Conservation (phyloP, 225 moss, liverwort and hornwort genomes). For the Ulota crispa region DNA sequence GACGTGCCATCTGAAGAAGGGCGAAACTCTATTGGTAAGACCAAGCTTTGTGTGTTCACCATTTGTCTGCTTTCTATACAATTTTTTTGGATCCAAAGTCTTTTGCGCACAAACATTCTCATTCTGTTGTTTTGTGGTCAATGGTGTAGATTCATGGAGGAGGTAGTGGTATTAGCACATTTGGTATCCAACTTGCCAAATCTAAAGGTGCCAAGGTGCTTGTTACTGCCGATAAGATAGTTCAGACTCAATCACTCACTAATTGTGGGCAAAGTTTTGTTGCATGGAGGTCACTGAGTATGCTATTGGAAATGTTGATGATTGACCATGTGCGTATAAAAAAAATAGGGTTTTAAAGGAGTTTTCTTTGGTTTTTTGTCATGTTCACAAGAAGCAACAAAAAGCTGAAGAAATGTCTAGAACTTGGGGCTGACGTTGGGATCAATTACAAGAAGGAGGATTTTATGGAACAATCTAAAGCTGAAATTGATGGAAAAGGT, state of each 20-base stretch:
- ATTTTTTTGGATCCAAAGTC: background rate
- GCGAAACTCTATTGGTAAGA: constrained; percentile 65
- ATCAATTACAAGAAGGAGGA: constrained; percentile 77
- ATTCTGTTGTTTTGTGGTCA: background rate
- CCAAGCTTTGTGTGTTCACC: background rate
- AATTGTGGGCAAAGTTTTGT: background rate
- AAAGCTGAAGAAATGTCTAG: constrained; percentile 61
- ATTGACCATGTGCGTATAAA: background rate
- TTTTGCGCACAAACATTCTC: background rate
- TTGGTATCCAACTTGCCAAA: constrained; percentile 78
- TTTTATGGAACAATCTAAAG: constrained; percentile 63
- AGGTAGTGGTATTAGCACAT: constrained; percentile 80
- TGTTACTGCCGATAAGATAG: constrained; percentile 63
- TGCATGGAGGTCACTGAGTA: background rate
- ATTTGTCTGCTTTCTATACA: background rate
- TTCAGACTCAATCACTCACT: background rate
- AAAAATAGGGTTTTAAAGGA: background rate
- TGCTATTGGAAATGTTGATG: background rate
- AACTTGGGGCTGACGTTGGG: constrained; percentile 75
- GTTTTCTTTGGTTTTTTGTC: background rate
- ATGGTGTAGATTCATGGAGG: constrained; percentile 65
- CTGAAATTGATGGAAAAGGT: constrained; percentile 72
- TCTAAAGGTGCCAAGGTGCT: constrained; percentile 67
- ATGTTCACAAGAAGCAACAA: constrained; percentile 46
- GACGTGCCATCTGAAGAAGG: constrained; percentile 60